These are phyloP conservation scores for Pseudohyphozyma bogoriensis DNA, from an alignment of 768 basidiomycete genomes.

Conservation along the genomic window DNA sequence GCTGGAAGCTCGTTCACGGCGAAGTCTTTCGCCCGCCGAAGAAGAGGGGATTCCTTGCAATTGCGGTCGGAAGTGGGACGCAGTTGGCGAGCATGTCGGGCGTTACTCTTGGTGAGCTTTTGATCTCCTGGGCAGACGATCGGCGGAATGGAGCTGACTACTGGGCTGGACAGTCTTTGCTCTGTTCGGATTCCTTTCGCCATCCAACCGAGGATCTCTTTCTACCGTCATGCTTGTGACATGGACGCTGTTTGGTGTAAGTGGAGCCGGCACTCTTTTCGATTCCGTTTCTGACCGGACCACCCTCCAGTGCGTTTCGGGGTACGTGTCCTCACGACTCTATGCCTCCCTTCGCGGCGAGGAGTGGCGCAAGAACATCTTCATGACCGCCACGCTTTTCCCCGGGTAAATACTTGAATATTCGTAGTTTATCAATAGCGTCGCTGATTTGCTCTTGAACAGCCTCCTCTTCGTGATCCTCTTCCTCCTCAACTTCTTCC, in stretches of 20 bases:
- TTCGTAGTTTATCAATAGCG: too few relatives aligned
- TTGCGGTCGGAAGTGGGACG: conserved; percentile 81
- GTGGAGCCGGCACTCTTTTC: too few relatives aligned
- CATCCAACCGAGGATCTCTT: conserved; percentile 86
- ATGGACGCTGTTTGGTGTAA: conserved; percentile 79
- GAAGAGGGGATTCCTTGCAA: conserved; percentile 64
- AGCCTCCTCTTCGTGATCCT: conserved; percentile 75
- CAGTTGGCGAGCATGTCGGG: conserved; percentile 77
- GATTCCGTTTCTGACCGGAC: background rate
- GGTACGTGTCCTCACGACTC: conserved; percentile 74
- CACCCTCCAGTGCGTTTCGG: conserved; percentile 48
- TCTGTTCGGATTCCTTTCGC: conserved; percentile 82
- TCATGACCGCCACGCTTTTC: conserved; percentile 75
- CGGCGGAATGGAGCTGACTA: background rate
- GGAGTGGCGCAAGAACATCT: conserved; percentile 67
- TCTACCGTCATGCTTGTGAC: conserved; percentile 89
- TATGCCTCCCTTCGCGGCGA: conserved; percentile 71
- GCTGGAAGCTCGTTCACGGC: conserved; percentile 95
- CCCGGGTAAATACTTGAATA: conserved; percentile 70
- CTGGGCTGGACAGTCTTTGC: conserved; percentile 60
- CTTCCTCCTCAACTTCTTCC: conserved; percentile 83
- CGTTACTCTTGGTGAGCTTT: conserved; percentile 62
- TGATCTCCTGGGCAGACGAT: background rate
- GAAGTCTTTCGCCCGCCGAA: conserved; percentile 84
- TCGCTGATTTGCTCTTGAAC: conserved; percentile 7